Evolutionary conservation across 495 filamentous ascomycete species (phyloP), one percentile per base, ranked within the genome.

Genomic region (Staphylotrichum tortipilum): DNA sequence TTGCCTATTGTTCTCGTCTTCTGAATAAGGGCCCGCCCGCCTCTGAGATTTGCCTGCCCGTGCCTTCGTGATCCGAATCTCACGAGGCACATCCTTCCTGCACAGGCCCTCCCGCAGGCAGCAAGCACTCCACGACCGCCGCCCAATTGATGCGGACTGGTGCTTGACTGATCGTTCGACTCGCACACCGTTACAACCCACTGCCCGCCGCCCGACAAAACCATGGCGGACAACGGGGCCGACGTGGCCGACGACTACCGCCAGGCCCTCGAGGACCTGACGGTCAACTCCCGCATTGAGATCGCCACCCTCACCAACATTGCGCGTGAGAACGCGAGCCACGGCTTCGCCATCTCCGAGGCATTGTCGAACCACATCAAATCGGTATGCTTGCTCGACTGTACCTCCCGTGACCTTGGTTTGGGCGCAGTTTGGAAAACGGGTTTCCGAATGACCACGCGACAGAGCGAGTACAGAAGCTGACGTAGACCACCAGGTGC

Each of bases 251-350:
- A 89, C 67, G 94, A 96, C 74, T 98, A 94, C 76, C 85, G 83
- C 60, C 84, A 88, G 54, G 92, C 92, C 43, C 77, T 98, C 60
- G 84, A 91, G 68, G 92, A 95, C 69, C 75, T 98, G 59, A 84
- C 82, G 48, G 77, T 82, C 57, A 95, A 95, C 71, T 88, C 86
- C 60, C 81, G 88, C 63, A 85, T 83, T 61, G 90, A 95, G 69
- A 98, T 98, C 66, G 86, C 83, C 71, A 95, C 90, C 67, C 70
- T 98, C 64, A 97, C 92, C 29, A 80, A 92, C 60, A 97, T 98
- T 58, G 92, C 92, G 48, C 88, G 89, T 62, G 92, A 98, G 65
- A 95, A 94, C 57, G 95, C 89, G 50, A 85, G 91, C 65, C 86
- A 95, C 71, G 92, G 90, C 26, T 79, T 85, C 65, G 88, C 85